These are phyloP conservation scores for Cenchrus americanus DNA, from an alignment of 176 grass and related monocot genomes.

Conservation along the genomic window DNA sequence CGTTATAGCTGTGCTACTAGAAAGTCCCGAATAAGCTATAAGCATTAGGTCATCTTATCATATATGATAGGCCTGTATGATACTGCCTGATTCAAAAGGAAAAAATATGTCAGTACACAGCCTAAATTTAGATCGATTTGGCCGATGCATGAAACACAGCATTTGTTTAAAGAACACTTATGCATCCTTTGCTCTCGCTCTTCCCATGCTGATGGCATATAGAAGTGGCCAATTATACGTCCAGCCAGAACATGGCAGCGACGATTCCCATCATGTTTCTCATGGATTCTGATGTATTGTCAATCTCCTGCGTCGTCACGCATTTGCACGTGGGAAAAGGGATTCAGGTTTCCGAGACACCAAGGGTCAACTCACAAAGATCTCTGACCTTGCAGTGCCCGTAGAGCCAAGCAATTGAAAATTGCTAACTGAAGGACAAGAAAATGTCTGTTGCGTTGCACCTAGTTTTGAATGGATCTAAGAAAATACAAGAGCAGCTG, in stretches of 20 bases:
- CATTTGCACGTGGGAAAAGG: background rate
- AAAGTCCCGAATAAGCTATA: background rate
- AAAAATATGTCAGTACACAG: background rate
- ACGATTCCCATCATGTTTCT: background rate
- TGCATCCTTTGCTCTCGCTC: background rate
- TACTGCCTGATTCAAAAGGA: background rate
- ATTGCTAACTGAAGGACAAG: background rate
- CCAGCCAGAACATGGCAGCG: background rate
- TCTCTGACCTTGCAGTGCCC: slow-evolving; percentile 14
- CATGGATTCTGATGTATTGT: background rate
- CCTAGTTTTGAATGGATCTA: slow-evolving; percentile 3
- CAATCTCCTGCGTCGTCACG: background rate
- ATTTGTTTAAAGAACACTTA: background rate
- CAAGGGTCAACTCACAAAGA: slow-evolving; percentile 18
- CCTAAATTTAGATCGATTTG: background rate
- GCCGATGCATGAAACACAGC: background rate
- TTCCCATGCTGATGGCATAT: background rate
- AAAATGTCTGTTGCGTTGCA: slow-evolving; percentile 14
- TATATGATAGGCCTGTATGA: background rate
- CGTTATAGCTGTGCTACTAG: too few species aligned
- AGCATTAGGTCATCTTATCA: background rate
- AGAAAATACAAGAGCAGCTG: background rate
- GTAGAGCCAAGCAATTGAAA: slow-evolving; percentile 25
- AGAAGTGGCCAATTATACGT: background rate
- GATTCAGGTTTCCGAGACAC: slow-evolving; percentile 13